These are phyloP conservation scores for Neolecta irregularis DNA, from an alignment of 1,139 yeast genomes.

Conservation along the genomic window DNA sequence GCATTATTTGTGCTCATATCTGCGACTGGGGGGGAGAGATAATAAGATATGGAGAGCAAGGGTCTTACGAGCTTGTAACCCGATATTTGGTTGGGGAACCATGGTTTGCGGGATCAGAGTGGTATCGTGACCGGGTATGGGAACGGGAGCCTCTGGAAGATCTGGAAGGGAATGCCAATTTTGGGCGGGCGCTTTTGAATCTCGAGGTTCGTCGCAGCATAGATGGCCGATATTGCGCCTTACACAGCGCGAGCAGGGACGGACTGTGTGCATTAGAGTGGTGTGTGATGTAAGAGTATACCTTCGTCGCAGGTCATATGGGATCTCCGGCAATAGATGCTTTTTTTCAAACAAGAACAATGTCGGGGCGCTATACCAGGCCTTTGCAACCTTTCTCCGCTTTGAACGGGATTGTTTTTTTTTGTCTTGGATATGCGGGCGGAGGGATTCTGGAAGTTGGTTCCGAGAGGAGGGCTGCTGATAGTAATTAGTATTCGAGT, in stretches of 20 bases:
- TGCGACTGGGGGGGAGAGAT: too few species aligned
- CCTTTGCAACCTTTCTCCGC: background rate
- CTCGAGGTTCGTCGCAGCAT: slow-evolving; percentile 78
- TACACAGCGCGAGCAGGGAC: slow-evolving; percentile 81
- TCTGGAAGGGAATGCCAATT: too few species aligned
- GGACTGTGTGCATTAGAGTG: slow-evolving; percentile 21
- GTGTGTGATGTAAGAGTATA: too few species aligned
- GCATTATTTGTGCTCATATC: too few species aligned
- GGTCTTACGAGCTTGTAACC: too few species aligned
- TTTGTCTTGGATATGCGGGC: slow-evolving; percentile 10
- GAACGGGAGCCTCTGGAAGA: too few species aligned
- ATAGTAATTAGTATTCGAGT: background rate
- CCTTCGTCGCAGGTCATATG: slow-evolving; percentile 94
- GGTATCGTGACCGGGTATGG: too few species aligned
- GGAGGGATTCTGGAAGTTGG: background rate
- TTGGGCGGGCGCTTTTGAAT: slow-evolving; percentile 24
- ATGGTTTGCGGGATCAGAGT: background rate
- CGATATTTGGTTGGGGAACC: too few species aligned
- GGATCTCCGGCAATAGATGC: slow-evolving; percentile 82
- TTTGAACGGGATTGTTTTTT: slow-evolving; percentile 6
- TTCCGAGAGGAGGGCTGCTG: background rate
- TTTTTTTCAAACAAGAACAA: too few species aligned
- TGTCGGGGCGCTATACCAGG: slow-evolving; percentile 22
- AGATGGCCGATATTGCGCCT: slow-evolving; percentile 79
- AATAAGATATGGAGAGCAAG: too few species aligned